Conservation (phyloP, 371 early-diverging fungal species). For the Nematocida sp. region DNA sequence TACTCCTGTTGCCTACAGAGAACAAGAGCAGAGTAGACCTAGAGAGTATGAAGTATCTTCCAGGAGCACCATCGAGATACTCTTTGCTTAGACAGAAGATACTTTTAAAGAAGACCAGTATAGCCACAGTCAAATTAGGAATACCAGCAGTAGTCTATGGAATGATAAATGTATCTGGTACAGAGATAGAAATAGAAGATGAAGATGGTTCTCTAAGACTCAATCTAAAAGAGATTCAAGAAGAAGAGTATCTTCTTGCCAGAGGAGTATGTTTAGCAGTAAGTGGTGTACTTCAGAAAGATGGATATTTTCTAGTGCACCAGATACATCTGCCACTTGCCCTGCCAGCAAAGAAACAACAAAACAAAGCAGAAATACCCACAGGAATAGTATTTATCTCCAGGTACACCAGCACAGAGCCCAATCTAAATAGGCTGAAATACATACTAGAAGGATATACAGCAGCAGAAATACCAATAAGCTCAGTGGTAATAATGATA, state of each 20-base stretch:
- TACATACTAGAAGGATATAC: neutral
- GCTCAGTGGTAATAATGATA: slow-evolving; percentile 20
- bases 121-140: slow-evolving; percentile 19
- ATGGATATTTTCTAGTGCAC: neutral
- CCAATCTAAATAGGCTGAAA: neutral
- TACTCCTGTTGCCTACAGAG: neutral
- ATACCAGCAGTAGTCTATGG: slow-evolving; percentile 7
- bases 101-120: neutral
- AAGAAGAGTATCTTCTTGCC: slow-evolving; percentile 11
- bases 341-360: neutral
- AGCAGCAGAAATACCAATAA: neutral
- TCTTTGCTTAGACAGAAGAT: neutral
- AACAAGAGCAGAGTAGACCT: neutral
- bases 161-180: neutral
- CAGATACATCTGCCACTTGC: neutral
- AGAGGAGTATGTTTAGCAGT: slow-evolving; percentile 34
- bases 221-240: neutral
- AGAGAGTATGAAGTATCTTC: neutral
- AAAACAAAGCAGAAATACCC: too few relatives aligned
- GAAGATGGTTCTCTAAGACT: slow-evolving; percentile 4
- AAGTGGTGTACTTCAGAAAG: slow-evolving; percentile 1
- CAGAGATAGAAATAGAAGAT: slow-evolving; percentile 15
- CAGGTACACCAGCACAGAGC: too few relatives aligned
- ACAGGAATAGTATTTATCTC: too few relatives aligned
- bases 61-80: too few relatives aligned